Conservation (phyloP, 371 early-diverging fungal genomes). For the Coemansia sp. region DNA sequence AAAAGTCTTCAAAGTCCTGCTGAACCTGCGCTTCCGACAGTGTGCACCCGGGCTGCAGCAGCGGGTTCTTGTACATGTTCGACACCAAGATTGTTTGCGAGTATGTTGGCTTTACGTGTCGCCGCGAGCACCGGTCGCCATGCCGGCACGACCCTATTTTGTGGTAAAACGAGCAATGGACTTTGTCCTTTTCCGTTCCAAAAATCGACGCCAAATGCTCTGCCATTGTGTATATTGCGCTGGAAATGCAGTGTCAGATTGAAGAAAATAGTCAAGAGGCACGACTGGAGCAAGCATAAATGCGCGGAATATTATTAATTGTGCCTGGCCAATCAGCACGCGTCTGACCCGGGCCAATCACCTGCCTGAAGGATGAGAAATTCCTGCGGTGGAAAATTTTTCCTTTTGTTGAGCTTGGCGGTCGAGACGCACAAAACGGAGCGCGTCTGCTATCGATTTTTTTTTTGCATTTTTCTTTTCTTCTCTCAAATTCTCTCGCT, state of each 20-base stretch:
- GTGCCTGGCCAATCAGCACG: constrained; percentile 3
- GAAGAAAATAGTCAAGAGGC: not conserved
- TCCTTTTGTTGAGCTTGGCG: constrained; percentile 3
- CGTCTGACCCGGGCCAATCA: constrained; percentile 11
- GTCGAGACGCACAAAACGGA: not conserved
- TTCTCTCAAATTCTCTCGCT: not conserved
- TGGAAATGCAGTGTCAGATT: not conserved
- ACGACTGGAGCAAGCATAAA: not conserved
- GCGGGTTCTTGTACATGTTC: constrained; percentile 92
- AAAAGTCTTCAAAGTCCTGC: constrained; percentile 93
- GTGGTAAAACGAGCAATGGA: constrained; percentile 98
- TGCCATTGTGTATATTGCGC: constrained; percentile 24
- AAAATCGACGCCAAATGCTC: constrained; percentile 50
- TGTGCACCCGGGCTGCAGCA: constrained; percentile 70
- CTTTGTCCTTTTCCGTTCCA: constrained; percentile 62
- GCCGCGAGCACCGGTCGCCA: constrained; percentile 96
- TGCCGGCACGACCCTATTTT: constrained; percentile 98
- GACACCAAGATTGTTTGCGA: constrained; percentile 91
- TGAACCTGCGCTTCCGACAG: constrained; percentile 78
- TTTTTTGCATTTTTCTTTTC: constrained; percentile 3
- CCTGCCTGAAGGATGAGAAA: not conserved
- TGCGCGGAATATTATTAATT: not conserved
- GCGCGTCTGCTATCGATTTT: not conserved
- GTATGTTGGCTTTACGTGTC: constrained; percentile 94
- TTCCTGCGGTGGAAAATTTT: not conserved